phyloP scores from a whole-genome alignment of 352 stramenopile genomes.

The Lagenidium giganteum region DNA sequence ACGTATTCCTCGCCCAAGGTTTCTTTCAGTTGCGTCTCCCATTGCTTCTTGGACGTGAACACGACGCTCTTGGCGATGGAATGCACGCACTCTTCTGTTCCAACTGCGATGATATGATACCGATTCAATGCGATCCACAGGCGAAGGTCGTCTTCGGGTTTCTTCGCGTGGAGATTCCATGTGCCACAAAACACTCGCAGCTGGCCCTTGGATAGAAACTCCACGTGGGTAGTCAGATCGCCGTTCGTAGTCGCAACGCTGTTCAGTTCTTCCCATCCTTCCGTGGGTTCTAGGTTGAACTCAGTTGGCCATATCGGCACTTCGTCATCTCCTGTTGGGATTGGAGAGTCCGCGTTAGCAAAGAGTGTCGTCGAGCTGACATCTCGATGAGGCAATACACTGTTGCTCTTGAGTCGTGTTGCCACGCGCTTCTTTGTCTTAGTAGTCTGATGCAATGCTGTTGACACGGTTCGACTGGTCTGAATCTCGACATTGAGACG shows the following conservation, averaged over 20 bases:
- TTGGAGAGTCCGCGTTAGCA: too few species aligned
- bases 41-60: slow-evolving; percentile 87
- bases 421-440: background rate
- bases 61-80: slow-evolving; percentile 91
- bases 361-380: slow-evolving; percentile 2
- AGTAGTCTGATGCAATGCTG: slow-evolving; percentile 1
- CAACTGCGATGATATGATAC: slow-evolving; percentile 86
- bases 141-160: slow-evolving; percentile 46
- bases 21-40: slow-evolving; percentile 56
- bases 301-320: slow-evolving; percentile 41
- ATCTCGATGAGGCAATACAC: background rate
- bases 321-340: slow-evolving; percentile 17
- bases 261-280: slow-evolving; percentile 53
- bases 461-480: slow-evolving; percentile 4
- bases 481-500: slow-evolving; percentile 3
- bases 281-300: slow-evolving; percentile 36
- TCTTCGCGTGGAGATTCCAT: slow-evolving; percentile 85
- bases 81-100: slow-evolving; percentile 93
- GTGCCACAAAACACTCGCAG: slow-evolving; percentile 78
- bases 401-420: slow-evolving; percentile 3
- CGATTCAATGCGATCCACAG: slow-evolving; percentile 69
- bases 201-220: slow-evolving; percentile 34
- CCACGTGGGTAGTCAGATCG: slow-evolving; percentile 22
- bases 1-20: slow-evolving; percentile 82
- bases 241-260: slow-evolving; percentile 14